Percentiles rank a stretch among this genome's conserved stretches.
These are phyloP conservation scores for Gaeumannomyces sp. DNA, from an alignment of 2,329 filamentous ascomycete genomes.

Conservation along the genomic window DNA sequence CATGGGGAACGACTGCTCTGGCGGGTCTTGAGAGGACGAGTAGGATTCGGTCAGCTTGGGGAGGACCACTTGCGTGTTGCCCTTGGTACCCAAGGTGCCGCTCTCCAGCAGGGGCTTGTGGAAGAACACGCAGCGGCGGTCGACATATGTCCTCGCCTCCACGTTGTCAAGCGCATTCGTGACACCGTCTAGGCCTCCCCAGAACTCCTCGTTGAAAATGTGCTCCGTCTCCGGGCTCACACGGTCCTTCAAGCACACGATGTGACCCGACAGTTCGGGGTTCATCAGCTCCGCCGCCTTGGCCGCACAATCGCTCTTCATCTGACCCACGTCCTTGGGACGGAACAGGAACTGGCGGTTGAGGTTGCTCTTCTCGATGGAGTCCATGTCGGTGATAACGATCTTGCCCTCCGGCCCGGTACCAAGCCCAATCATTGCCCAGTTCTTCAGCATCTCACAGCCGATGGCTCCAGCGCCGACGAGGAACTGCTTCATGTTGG, in stretches of 20 bases:
- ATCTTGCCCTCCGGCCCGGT: constrained; percentile 85
- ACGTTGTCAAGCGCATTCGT: constrained; percentile 98
- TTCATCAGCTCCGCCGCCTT: constrained; percentile 93
- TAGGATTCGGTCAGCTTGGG: constrained; percentile 93
- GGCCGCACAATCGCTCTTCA: constrained; percentile 95
- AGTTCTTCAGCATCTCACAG: constrained; percentile 99
- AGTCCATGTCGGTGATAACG: constrained; percentile 93
- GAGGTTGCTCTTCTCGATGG: constrained; percentile 97
- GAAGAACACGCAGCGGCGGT: constrained; percentile 96
- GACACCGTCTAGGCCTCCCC: constrained; percentile 79
- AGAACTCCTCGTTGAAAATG: constrained; percentile 91
- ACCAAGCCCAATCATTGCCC: constrained; percentile 96
- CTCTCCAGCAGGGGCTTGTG: constrained; percentile 93
- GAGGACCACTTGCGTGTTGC: constrained; percentile 93
- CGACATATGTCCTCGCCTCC: constrained; percentile 92
- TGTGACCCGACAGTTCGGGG: constrained; percentile 81
- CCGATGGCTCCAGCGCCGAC: constrained; percentile 96
- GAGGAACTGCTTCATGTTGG: constrained; percentile 85
- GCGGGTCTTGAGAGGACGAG: constrained; percentile 88
- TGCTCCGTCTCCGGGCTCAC: constrained; percentile 90
- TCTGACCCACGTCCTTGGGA: constrained; percentile 82
- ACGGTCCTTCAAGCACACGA: constrained; percentile 78
- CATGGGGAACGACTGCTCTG: constrained; percentile 98
- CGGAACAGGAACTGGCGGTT: constrained; percentile 97
- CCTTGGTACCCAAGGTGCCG: constrained; percentile 96